Base-by-base conservation (phyloP, 108 stramenopile genomes). In the Schizochytrium sp. region DNA sequence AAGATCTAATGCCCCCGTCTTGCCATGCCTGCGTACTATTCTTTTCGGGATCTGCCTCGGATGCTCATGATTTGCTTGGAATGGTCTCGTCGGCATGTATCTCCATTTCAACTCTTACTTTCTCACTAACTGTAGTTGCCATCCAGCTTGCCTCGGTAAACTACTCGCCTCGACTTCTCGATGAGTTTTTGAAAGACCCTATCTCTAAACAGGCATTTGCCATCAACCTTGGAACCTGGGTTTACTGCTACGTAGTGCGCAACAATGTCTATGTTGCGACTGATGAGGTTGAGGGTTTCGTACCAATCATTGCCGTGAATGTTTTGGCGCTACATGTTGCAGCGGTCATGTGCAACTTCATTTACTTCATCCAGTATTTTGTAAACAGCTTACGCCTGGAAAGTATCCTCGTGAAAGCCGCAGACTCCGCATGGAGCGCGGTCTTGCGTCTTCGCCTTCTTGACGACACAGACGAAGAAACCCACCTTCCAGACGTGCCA, bases 311-410 rank as follows among this genome's bases (percentile, higher is more conserved):
- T 49, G 76, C 76, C 28, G 40, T 83, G 50, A 83, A 83, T 42
- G 47, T 83, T 28, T 40, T 83, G 5, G 53, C 38, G n/a, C 28
- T 83, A n/a, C 76, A 83, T 40, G 50, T 83, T n/a, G 76, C 53
- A 10, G 76, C 53, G 28, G 50, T 83, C 47, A 55, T 83, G 50
- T 55, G 47, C 76, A 83, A 47, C 47, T 83, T 83, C 28, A 53
- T 83, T 7, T 55, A 83, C 28, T 83, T 83, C 28, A 55, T 83
- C 47, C 50, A 83, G 76, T 83, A 83, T 53, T 83, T 83, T 2
- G 76, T 83, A 5, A 83, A 49, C n/a, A 83, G 53, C 55, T 10
- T 83, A 53, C 76, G 76, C 50, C 76, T 83, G 28, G 76, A 83
- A 42, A 83, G 2, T 38, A 83, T 83, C 28, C 53, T 83, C 50